phyloP scores from a whole-genome alignment of 2,329 filamentous ascomycete species.

The Lachnellula arida region DNA sequence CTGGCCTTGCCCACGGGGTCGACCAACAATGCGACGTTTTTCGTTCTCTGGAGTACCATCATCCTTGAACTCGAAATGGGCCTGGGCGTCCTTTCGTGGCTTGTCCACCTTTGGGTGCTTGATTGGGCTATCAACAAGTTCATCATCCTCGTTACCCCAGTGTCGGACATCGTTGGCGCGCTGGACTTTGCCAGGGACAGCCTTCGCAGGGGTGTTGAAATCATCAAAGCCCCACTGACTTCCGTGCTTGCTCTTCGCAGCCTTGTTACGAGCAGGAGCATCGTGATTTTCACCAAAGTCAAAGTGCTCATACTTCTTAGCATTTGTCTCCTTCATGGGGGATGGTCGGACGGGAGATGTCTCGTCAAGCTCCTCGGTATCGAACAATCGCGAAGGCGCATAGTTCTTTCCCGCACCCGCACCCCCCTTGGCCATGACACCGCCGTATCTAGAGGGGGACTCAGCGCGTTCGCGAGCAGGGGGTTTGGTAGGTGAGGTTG shows the following conservation, averaged over 20 bases:
- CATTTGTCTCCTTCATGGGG: constrained; percentile 53
- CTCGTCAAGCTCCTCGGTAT: constrained; percentile 53
- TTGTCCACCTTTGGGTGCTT: constrained; percentile 56
- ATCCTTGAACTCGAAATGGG: constrained; percentile 81
- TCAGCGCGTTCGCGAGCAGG: constrained; percentile 14
- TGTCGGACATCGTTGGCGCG: constrained; percentile 67
- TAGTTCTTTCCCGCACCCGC: constrained; percentile 56
- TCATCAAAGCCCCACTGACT: constrained; percentile 87
- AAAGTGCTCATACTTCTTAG: constrained; percentile 81
- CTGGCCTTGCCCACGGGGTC: constrained; percentile 51
- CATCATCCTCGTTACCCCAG: constrained; percentile 69
- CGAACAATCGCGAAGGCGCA: constrained; percentile 59
- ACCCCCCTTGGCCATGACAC: constrained; percentile 40
- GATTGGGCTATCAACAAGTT: constrained; percentile 53
- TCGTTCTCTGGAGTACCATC: constrained; percentile 57
- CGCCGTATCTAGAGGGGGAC: constrained; percentile 16
- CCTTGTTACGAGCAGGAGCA: constrained; percentile 25
- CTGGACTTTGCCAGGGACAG: constrained; percentile 53
- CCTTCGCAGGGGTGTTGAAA: constrained; percentile 77
- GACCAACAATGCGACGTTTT: constrained; percentile 38
- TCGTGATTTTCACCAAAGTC: constrained; percentile 65
- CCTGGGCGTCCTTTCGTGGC: constrained; percentile 71
- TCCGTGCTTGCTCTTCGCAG: constrained; percentile 54
- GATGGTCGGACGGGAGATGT: constrained; percentile 39
- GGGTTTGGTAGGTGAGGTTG: constrained; percentile 17